Evolutionary conservation across 495 filamentous ascomycete species (phyloP).

Genomic region (Lindgomyces ingoldianus): DNA sequence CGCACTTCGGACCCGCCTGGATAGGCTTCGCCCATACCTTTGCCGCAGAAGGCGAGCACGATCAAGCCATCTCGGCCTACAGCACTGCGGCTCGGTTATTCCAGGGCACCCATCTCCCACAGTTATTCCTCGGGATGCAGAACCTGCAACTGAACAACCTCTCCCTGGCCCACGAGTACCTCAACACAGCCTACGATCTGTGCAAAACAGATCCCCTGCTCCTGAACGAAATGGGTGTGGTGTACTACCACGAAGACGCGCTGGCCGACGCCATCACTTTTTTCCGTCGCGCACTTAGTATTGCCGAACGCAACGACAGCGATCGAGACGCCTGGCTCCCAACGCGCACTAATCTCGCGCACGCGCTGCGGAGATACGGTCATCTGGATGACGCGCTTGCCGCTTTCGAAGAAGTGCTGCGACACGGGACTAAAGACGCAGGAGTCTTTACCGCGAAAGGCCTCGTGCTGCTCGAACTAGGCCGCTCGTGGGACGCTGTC

Average conservation of each 20-base stretch:
- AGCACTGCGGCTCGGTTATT: constrained; percentile 93
- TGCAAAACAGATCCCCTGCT: constrained; percentile 81
- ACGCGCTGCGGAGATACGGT: constrained; percentile 77
- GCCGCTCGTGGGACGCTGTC: constrained; percentile 44
- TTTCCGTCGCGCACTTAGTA: constrained; percentile 71
- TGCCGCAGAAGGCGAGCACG: constrained; percentile 98
- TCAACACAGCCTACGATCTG: constrained; percentile 79
- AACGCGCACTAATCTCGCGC: constrained; percentile 83
- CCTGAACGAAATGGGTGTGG: constrained; percentile 92
- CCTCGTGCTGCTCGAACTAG: constrained; percentile 49
- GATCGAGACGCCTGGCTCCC: constrained; percentile 84
- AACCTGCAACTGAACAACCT: constrained; percentile 94
- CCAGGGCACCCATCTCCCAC: constrained; percentile 93
- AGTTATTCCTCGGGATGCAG: constrained; percentile 98
- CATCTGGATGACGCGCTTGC: constrained; percentile 47
- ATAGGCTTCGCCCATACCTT: constrained; percentile 99
- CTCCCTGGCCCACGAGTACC: constrained; percentile 91
- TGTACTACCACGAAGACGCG: constrained; percentile 87
- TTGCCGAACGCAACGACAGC: constrained; percentile 77
- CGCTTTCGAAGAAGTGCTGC: constrained; percentile 65
- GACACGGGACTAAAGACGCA: constrained; percentile 70
- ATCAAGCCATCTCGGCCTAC: constrained; percentile 97
- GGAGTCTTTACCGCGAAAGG: constrained; percentile 64
- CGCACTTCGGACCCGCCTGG: constrained; percentile 97
- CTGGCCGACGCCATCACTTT: constrained; percentile 68